Percentiles rank a stretch among this genome's conserved stretches.
These are phyloP conservation scores for Candida argentea DNA, from an alignment of 805 yeast species.

Conservation along the genomic window DNA sequence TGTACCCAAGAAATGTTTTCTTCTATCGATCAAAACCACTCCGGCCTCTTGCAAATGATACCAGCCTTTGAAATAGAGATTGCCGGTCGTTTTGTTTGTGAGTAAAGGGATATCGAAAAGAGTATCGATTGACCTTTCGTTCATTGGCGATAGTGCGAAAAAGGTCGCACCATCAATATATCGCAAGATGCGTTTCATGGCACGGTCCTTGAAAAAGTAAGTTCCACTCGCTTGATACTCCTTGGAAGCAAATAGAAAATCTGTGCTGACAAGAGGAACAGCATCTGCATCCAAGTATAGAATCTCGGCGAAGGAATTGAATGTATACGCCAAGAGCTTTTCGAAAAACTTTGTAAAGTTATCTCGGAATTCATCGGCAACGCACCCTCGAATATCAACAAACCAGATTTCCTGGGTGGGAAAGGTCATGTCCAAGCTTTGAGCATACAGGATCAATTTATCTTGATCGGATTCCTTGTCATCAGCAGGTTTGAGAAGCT, in stretches of 20 bases:
- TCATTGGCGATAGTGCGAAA: constrained; percentile 21
- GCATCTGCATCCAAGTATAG: constrained; percentile 47
- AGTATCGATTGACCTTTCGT: constrained; percentile 13
- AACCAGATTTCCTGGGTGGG: constrained; percentile 30
- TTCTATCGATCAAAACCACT: constrained; percentile 32
- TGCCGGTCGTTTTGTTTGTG: constrained; percentile 20
- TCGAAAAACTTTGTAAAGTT: constrained; percentile 24
- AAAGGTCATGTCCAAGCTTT: constrained; percentile 9
- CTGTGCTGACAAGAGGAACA: constrained; percentile 27
- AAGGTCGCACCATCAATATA: constrained; percentile 28
- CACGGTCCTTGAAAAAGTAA: constrained; percentile 15
- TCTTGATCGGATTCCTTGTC: constrained; percentile 6
- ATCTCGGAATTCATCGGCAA: constrained; percentile 9
- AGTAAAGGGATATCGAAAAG: constrained; percentile 20
- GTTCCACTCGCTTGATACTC: constrained; percentile 26
- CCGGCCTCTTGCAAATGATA: constrained; percentile 34
- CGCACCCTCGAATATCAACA: constrained; percentile 17
- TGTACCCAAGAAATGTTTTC: constrained; percentile 39
- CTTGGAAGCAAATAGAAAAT: constrained; percentile 14
- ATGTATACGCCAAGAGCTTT: constrained; percentile 25
- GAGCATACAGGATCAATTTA: constrained; percentile 6
- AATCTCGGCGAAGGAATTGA: constrained; percentile 35
- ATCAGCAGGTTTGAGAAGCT: constrained; percentile 11
- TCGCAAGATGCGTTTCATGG: constrained; percentile 17
- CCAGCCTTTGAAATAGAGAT: constrained; percentile 29